A percentile compares a stretch with the other conserved stretches of the same genome.
Evolutionary conservation across 2,329 filamentous ascomycete species (phyloP).

Genomic region (Beauveria caledonica): DNA sequence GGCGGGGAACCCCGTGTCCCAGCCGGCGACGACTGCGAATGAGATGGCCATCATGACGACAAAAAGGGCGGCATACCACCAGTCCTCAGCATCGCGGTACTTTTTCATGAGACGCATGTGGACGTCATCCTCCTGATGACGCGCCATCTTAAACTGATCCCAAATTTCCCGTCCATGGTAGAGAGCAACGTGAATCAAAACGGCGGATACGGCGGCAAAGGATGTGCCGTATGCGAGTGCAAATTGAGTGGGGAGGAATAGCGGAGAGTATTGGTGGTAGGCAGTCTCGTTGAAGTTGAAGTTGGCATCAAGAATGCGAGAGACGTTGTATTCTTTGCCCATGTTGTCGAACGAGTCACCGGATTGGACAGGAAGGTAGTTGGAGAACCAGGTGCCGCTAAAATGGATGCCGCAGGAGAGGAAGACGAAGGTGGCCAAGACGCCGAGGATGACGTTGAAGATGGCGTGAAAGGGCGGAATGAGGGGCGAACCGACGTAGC

Average conservation of each 20-base stretch:
- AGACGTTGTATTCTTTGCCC: conserved; percentile 50
- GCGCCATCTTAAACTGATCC: conserved; percentile 45
- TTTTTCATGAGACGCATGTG: conserved; percentile 56
- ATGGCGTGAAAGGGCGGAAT: conserved; percentile 48
- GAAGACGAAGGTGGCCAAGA: conserved; percentile 46
- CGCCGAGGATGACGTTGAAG: conserved; percentile 44
- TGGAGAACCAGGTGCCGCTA: conserved; percentile 46
- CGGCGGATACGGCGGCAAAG: conserved; percentile 58
- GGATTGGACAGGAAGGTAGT: conserved; percentile 54
- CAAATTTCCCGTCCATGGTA: conserved; percentile 50
- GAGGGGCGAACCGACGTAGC: conserved; percentile 41
- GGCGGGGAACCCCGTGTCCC: conserved; percentile 49
- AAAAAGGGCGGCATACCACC: conserved; percentile 49
- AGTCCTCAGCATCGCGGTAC: conserved; percentile 50
- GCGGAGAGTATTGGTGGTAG: conserved; percentile 57
- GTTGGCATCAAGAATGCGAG: conserved; percentile 47
- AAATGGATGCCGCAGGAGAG: conserved; percentile 53
- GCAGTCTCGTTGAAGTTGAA: conserved; percentile 51
- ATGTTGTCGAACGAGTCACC: conserved; percentile 58
- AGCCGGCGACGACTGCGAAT: conserved; percentile 45
- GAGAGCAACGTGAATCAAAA: conserved; percentile 46
- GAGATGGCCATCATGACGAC: conserved; percentile 45
- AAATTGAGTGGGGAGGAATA: conserved; percentile 57
- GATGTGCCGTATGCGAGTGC: conserved; percentile 53
- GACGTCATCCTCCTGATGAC: conserved; percentile 48